phyloP scores from a whole-genome alignment of 2,329 filamentous ascomycete species.

The Blastomyces parvus region DNA sequence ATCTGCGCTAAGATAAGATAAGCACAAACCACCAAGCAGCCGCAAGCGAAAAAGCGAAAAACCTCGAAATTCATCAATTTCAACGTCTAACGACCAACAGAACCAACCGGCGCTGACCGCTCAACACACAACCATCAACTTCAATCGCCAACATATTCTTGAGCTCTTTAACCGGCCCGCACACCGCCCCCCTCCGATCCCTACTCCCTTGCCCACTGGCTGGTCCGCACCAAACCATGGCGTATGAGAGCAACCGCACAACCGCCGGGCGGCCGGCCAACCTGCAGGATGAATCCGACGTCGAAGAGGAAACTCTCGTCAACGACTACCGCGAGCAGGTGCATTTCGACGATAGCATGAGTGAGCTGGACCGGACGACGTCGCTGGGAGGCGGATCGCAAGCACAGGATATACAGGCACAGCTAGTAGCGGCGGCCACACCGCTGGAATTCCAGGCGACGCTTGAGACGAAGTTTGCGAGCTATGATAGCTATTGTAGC shows the following conservation, averaged over 20 bases:
- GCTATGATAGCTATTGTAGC: conserved; percentile 99
- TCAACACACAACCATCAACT: background rate
- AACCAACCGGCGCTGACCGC: conserved; percentile 24
- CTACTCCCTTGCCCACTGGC: conserved; percentile 14
- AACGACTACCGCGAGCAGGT: conserved; percentile 96
- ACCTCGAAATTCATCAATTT: conserved; percentile 35
- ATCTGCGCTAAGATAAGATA: conserved; percentile 34
- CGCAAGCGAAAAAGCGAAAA: conserved; percentile 30
- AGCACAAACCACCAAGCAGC: conserved; percentile 30
- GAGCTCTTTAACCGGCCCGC: background rate
- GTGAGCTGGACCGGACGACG: conserved; percentile 66
- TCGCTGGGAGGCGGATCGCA: conserved; percentile 62
- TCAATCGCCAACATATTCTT: background rate
- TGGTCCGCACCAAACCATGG: conserved; percentile 28
- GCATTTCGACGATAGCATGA: conserved; percentile 80
- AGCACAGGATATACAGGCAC: conserved; percentile 84
- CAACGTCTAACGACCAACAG: conserved; percentile 25
- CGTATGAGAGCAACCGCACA: conserved; percentile 37
- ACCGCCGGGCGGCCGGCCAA: conserved; percentile 32
- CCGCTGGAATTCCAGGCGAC: conserved; percentile 93
- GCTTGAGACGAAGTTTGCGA: conserved; percentile 93
- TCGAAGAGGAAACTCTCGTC: conserved; percentile 90
- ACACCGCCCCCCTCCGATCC: conserved; percentile 15
- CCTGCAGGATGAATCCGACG: conserved; percentile 74
- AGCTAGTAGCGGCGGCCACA: conserved; percentile 82